Percentiles rank a stretch among this genome's conserved stretches.
Conservation (phyloP, 768 basidiomycete genomes). For the Termitomyces sp. region DNA sequence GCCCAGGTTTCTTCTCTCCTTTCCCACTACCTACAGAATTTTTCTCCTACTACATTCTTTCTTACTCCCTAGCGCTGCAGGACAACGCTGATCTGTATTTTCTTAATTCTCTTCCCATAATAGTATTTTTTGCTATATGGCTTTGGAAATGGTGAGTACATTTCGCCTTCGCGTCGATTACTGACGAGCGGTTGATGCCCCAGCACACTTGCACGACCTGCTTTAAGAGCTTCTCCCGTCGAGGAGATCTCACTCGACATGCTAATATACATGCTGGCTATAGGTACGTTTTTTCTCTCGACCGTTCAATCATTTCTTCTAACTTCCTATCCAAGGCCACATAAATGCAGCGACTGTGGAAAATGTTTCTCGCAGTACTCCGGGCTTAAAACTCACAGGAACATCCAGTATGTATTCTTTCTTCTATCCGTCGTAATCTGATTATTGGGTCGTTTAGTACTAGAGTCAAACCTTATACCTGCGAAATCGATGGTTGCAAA, state of each 20-base stretch:
- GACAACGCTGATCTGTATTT: constrained; percentile 16
- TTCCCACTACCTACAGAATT: constrained; percentile 8
- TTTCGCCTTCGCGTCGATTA: neutral
- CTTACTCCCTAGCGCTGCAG: constrained; percentile 20
- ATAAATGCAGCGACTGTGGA: constrained; percentile 44
- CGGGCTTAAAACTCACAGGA: constrained; percentile 57
- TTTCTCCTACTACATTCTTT: constrained; percentile 11
- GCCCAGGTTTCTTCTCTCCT: constrained; percentile 9
- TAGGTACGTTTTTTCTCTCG: constrained; percentile 35
- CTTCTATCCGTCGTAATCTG: neutral
- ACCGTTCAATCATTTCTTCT: neutral
- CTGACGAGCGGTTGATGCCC: neutral
- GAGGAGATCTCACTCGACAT: constrained; percentile 60
- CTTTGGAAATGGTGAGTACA: constrained; percentile 5
- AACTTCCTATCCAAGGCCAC: constrained; percentile 32
- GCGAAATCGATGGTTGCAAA: constrained; percentile 39
- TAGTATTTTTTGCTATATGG: constrained; percentile 7
- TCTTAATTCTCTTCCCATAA: constrained; percentile 3
- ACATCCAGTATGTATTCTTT: constrained; percentile 51
- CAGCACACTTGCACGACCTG: constrained; percentile 42
- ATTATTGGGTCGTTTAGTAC: constrained; percentile 29
- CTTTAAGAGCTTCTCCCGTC: constrained; percentile 44
- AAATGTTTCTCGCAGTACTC: constrained; percentile 56
- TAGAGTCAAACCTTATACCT: constrained; percentile 44
- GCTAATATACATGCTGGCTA: constrained; percentile 39